Evolutionary conservation across 371 early-diverging fungal species (phyloP).

Genomic region (Mucor irregularis): DNA sequence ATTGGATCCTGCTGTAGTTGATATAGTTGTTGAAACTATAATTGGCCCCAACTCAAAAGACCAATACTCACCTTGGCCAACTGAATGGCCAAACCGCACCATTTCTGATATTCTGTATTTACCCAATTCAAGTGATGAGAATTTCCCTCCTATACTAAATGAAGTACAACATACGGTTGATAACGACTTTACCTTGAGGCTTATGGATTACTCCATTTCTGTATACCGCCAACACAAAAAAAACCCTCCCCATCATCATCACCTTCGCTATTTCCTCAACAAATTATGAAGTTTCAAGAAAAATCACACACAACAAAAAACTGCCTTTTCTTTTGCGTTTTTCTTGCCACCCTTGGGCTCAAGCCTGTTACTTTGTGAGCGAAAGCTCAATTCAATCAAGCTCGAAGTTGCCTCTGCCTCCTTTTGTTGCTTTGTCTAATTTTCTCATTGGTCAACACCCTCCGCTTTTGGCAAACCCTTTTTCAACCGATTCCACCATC

Average conservation of each 20-base stretch:
- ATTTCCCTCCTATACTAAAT: conserved; percentile 9
- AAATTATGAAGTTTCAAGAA: conserved; percentile 5
- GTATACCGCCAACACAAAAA: conserved; percentile 1
- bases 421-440: neutral
- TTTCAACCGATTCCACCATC: neutral
- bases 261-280: conserved; percentile 2
- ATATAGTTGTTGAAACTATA: neutral
- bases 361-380: neutral
- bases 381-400: neutral
- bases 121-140: neutral
- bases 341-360: conserved; percentile 1
- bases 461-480: neutral
- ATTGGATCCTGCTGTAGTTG: neutral
- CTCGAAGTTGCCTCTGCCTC: neutral
- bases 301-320: neutral
- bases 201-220: conserved; percentile 4
- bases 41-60: neutral
- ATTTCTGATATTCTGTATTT: conserved; percentile 6
- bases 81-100: neutral
- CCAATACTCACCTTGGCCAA: conserved; percentile 3
- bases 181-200: conserved; percentile 4
- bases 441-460: neutral
- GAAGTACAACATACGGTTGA: conserved; percentile 18
- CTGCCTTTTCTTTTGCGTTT: neutral
- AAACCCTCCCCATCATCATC: neutral